These are phyloP conservation scores for Rhizophagus clarus DNA, from an alignment of 192 early-diverging fungal species.

Conservation along the genomic window DNA sequence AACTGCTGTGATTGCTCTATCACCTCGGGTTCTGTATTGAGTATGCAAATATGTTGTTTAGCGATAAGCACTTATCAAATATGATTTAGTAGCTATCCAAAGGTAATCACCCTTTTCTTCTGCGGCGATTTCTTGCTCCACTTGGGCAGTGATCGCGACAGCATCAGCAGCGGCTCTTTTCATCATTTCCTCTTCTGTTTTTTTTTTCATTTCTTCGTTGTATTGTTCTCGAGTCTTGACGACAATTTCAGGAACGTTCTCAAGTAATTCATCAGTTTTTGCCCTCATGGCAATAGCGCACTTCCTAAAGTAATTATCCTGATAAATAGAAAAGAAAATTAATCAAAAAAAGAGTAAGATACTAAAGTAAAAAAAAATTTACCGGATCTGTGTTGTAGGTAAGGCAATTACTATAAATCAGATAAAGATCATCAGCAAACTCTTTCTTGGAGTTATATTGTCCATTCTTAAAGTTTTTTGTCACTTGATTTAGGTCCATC, in stretches of 20 bases:
- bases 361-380: conserved; percentile 10
- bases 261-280: conserved; percentile 72
- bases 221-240: conserved; percentile 62
- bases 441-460: conserved; percentile 86
- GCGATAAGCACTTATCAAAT: not conserved
- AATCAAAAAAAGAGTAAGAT: not conserved
- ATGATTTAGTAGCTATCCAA: not conserved
- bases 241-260: conserved; percentile 80
- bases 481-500: conserved; percentile 93
- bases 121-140: not conserved
- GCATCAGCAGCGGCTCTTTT: conserved; percentile 37
- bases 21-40: not conserved
- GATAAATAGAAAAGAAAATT: conserved; percentile 14
- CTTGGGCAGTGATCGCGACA: conserved; percentile 36
- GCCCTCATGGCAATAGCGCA: conserved; percentile 83
- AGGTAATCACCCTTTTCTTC: not conserved
- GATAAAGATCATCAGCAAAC: conserved; percentile 83
- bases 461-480: conserved; percentile 80
- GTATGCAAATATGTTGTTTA: not conserved
- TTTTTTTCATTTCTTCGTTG: conserved; percentile 24
- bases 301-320: conserved; percentile 85
- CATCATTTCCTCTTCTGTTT: conserved; percentile 29
- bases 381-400: conserved; percentile 85
- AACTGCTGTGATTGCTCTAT: not conserved
- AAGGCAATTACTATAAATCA: conserved; percentile 94